phyloP scores from a whole-genome alignment of 768 basidiomycete species.

The Suillus americanus region DNA sequence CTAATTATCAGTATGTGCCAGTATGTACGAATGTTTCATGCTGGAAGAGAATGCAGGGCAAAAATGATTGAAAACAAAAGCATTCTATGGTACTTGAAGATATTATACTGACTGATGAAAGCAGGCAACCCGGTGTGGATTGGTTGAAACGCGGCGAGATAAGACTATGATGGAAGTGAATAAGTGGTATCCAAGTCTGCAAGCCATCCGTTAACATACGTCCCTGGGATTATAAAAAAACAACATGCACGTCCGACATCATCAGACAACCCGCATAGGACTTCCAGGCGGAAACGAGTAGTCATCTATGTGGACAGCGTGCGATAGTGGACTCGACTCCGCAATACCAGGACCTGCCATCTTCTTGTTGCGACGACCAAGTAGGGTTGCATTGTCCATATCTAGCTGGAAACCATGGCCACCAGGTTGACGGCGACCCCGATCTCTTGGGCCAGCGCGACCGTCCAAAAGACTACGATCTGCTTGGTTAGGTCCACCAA shows the following conservation, averaged over 20 bases:
- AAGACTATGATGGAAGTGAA: background rate
- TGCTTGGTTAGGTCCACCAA: constrained; percentile 12
- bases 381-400: constrained; percentile 80
- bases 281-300: constrained; percentile 23
- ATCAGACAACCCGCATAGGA: constrained; percentile 32
- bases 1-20: background rate
- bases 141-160: background rate
- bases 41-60: background rate
- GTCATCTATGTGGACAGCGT: constrained; percentile 10
- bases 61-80: background rate
- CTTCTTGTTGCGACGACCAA: constrained; percentile 66
- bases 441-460: constrained; percentile 70
- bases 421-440: constrained; percentile 35
- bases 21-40: background rate
- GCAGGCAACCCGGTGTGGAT: background rate
- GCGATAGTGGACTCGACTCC: constrained; percentile 37
- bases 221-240: background rate
- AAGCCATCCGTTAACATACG: background rate
- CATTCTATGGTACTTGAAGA: constrained; percentile 2
- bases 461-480: constrained; percentile 49
- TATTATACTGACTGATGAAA: background rate
- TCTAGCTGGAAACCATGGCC: constrained; percentile 75
- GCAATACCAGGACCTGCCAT: constrained; percentile 19
- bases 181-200: background rate
- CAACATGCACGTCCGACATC: background rate